Evolutionary conservation across 1,284 basidiomycete species (phyloP), one percentile per base, ranked within the genome.

Genomic region (Ceratobasidium theobromae): DNA sequence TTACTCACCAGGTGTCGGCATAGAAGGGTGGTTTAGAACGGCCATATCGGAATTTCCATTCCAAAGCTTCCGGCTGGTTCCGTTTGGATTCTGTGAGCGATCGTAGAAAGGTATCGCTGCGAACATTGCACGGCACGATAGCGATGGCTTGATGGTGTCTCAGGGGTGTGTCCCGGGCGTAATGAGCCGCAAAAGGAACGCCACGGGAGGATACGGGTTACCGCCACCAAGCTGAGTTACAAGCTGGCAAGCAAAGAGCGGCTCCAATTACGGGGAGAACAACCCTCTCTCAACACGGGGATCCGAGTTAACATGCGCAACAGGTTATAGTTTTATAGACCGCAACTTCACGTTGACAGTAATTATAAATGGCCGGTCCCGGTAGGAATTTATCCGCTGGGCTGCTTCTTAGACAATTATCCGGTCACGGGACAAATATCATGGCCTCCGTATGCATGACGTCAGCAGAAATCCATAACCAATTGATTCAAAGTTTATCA

Each of bases 371-470:
- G 43, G 18, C 43, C 43, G 43, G 18, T 45, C 43, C 43, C 43
- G 43, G 43, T 45, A 21, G 9, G 43, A 45, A 45, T 45, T 45
- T 45, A 45, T 11, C 43, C 43, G 43, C 18, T 45, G 9, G 18
- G 9, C 5, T 45, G 43, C 43, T 45, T 45, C 43, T 45, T 45
- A 45, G 18, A n/a, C 18, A 52, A 52, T 52, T 52, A 52, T 32
- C 49, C 49, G 49, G 49, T 52, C 49, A 52, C 49, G 49, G 25
- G 49, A 18, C 25, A n/a, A n/a, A n/a, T n/a, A n/a, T n/a, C n/a
- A n/a, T n/a, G n/a, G n/a, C n/a, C n/a, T n/a, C n/a, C n/a, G n/a
- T n/a, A n/a, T n/a, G n/a, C n/a, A n/a, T n/a, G n/a, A n/a, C n/a
- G n/a, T n/a, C n/a, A n/a, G n/a, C n/a, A n/a, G n/a, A n/a, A n/a